A percentile compares a stretch with the other conserved stretches of the same genome.
Evolutionary conservation across 768 basidiomycete genomes (phyloP).

Genomic region (Pulveroboletus sp.): DNA sequence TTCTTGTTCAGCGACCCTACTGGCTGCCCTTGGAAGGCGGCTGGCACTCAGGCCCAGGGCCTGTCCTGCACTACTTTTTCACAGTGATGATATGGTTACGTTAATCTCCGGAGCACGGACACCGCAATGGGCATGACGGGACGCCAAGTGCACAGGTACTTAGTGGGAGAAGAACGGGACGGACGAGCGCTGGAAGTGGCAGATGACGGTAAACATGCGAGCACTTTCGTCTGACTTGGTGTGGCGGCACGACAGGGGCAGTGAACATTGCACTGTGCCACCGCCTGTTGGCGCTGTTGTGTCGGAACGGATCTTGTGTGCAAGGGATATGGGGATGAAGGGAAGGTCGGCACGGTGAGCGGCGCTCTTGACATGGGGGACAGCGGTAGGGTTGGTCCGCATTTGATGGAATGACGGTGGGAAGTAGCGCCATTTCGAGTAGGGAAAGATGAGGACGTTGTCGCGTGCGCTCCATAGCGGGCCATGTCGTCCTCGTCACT

Average conservation of each 20-base stretch:
- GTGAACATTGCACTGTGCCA: not conserved
- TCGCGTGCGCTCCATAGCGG: not conserved
- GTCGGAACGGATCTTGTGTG: conserved; percentile 11
- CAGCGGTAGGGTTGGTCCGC: not conserved
- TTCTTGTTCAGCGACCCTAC: not conserved
- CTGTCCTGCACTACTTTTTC: too few species aligned
- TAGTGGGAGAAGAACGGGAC: not conserved
- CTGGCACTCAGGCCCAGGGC: not conserved
- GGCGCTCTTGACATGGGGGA: not conserved
- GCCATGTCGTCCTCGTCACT: not conserved
- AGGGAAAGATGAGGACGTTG: not conserved
- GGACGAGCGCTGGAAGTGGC: not conserved
- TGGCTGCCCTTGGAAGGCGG: not conserved
- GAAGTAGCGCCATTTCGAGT: not conserved
- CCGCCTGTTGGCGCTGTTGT: not conserved
- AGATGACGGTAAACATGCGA: too few species aligned
- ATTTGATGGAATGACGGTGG: not conserved
- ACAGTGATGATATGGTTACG: too few species aligned
- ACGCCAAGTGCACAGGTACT: not conserved
- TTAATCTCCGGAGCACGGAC: not conserved
- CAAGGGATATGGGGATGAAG: not conserved
- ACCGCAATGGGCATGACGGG: not conserved
- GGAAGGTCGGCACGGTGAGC: too few species aligned
- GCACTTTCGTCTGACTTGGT: not conserved
- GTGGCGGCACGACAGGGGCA: not conserved